phyloP scores from a whole-genome alignment of 202 grass and related monocot species.

The Tripidium arundinaceum region DNA sequence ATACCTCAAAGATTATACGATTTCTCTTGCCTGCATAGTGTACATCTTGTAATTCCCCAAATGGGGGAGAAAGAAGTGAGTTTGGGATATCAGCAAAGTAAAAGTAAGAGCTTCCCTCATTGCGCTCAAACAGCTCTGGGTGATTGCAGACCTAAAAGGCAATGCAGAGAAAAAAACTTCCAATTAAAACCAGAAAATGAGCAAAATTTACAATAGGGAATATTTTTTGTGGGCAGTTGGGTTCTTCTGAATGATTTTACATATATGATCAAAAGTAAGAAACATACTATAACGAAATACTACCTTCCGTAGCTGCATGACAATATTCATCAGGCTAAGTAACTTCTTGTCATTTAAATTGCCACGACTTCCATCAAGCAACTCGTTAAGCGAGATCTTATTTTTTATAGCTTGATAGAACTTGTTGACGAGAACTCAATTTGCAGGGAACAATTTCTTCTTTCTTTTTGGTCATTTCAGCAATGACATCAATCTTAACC shows the following conservation, averaged over 20 bases:
- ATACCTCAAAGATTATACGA: constrained; percentile 84
- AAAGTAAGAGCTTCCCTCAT: constrained; percentile 94
- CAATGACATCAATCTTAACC: constrained; percentile 98
- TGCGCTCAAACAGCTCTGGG: constrained; percentile 97
- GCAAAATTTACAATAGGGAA: constrained; percentile 1
- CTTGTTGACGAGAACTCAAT: constrained; percentile 95
- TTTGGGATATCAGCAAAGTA: constrained; percentile 90
- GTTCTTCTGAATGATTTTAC: background rate
- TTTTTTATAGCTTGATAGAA: constrained; percentile 99
- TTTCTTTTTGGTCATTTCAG: constrained; percentile 97
- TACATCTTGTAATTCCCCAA: constrained; percentile 89
- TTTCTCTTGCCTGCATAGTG: constrained; percentile 83
- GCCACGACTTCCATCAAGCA: constrained; percentile 81
- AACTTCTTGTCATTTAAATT: constrained; percentile 95
- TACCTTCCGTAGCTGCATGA: constrained; percentile 98
- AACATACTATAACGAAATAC: constrained; percentile 16
- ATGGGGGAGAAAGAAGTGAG: constrained; percentile 86
- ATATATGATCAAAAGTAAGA: constrained; percentile 9
- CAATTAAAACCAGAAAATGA: constrained; percentile 3
- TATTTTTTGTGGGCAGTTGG: background rate
- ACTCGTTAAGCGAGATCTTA: constrained; percentile 93
- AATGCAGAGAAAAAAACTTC: constrained; percentile 10
- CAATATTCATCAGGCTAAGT: constrained; percentile 99
- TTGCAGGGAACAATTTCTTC: constrained; percentile 93
- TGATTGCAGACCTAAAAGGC: constrained; percentile 95